phyloP scores from a whole-genome alignment of 192 early-diverging fungal species.

The Podila horticola region DNA sequence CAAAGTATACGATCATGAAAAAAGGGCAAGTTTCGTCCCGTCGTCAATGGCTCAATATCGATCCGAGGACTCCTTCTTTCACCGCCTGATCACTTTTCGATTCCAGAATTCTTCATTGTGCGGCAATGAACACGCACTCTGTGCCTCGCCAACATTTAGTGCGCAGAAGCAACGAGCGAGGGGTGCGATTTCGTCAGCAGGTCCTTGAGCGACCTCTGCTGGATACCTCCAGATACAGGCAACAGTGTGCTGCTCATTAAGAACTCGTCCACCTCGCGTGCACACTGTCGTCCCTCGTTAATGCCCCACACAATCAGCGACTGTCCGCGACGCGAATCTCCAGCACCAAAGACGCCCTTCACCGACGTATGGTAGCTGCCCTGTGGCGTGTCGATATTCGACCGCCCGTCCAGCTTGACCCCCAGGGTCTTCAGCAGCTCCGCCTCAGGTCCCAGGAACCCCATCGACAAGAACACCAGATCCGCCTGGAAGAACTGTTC shows the following conservation, averaged over 20 bases:
- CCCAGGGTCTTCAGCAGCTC: conserved; percentile 81
- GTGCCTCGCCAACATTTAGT: background rate
- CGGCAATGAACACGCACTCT: no score
- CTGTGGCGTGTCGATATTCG: conserved; percentile 84
- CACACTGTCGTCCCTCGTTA: conserved; percentile 96
- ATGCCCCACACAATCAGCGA: conserved; percentile 98
- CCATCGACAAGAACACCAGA: conserved; percentile 95
- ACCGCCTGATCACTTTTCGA: no score
- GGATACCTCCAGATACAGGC: conserved; percentile 90
- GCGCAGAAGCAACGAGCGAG: background rate
- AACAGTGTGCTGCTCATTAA: conserved; percentile 84
- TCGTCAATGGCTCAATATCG: no score
- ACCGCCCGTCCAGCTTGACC: conserved; percentile 77
- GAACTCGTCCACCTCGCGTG: conserved; percentile 89
- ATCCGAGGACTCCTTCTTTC: no score
- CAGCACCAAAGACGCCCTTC: conserved; percentile 93
- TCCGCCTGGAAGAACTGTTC: conserved; percentile 90
- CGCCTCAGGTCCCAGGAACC: conserved; percentile 94
- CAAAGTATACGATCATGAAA: no score
- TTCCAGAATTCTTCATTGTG: no score
- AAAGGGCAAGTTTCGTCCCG: no score
- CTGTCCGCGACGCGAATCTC: conserved; percentile 97
- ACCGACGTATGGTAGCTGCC: conserved; percentile 82
- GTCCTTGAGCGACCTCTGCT: conserved; percentile 65
- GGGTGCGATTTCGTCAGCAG: conserved; percentile 13